Conservation (phyloP, 306 rosid species). For the Albizia julibrissin region DNA sequence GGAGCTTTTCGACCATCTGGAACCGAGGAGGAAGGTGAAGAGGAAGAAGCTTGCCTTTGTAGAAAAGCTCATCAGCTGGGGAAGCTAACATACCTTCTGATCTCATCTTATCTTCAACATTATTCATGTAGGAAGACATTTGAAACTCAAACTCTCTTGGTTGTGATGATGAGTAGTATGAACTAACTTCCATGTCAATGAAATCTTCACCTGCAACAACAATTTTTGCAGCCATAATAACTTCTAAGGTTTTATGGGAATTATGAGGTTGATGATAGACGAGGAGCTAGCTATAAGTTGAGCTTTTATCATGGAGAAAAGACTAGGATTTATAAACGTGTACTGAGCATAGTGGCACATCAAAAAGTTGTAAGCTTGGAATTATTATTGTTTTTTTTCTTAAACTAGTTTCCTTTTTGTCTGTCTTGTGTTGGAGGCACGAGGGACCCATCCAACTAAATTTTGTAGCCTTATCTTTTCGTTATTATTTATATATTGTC, state of each 20-base stretch:
- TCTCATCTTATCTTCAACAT: conserved; percentile 47
- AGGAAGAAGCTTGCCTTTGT: conserved; percentile 97
- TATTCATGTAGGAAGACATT: conserved; percentile 64
- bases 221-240: conserved; percentile 59
- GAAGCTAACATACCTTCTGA: conserved; percentile 62
- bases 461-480: conserved; percentile 34
- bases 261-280: not conserved
- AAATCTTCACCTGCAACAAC: conserved; percentile 73
- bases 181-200: conserved; percentile 88
- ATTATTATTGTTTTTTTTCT: conserved; percentile 9
- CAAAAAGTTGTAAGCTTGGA: conserved; percentile 29
- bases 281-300: not conserved
- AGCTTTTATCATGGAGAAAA: conserved; percentile 38
- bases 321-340: conserved; percentile 19
- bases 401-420: not conserved
- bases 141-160: conserved; percentile 95
- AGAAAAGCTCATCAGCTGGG: conserved; percentile 99
- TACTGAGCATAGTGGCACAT: not conserved
- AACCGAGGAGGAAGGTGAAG: conserved; percentile 94
- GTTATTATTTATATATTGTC: not conserved
- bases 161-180: conserved; percentile 41
- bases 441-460: conserved; percentile 44
- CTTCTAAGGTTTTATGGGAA: not conserved
- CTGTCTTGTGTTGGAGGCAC: conserved; percentile 32
- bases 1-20: conserved; percentile 85